phyloP scores from a whole-genome alignment of 2,329 filamentous ascomycete genomes.

The Penicillium sp. region DNA sequence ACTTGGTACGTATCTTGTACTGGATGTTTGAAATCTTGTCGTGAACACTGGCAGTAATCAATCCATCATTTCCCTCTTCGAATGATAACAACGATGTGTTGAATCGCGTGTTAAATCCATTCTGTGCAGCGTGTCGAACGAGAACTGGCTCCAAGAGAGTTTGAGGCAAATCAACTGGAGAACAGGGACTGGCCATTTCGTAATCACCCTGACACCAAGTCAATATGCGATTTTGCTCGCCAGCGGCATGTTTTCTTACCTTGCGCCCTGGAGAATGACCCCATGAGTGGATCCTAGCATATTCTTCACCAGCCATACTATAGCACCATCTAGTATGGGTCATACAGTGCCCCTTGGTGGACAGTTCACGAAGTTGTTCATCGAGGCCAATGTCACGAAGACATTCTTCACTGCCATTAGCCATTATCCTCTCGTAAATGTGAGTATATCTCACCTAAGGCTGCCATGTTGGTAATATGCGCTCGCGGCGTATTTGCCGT shows the following conservation, averaged over 20 bases:
- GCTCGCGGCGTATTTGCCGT: constrained; percentile 61
- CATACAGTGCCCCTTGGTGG: constrained; percentile 47
- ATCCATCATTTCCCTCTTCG: constrained; percentile 27
- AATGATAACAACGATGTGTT: constrained; percentile 44
- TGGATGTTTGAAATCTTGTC: constrained; percentile 39
- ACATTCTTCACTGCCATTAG: constrained; percentile 48
- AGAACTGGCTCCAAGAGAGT: constrained; percentile 53
- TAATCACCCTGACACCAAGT: constrained; percentile 50
- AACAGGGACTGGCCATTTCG: constrained; percentile 46
- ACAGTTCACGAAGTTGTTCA: constrained; percentile 39
- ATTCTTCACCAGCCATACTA: constrained; percentile 57
- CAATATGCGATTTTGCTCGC: constrained; percentile 39
- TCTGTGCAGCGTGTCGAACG: constrained; percentile 42
- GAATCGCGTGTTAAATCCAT: constrained; percentile 48
- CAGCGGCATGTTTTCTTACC: too few relatives aligned
- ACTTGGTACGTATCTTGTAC: constrained; percentile 55
- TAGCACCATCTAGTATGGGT: constrained; percentile 56
- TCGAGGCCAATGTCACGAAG: constrained; percentile 56
- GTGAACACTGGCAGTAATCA: constrained; percentile 31
- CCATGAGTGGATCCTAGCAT: constrained; percentile 54
- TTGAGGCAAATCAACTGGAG: constrained; percentile 49
- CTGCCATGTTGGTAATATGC: constrained; percentile 63
- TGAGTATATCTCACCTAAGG: constrained; percentile 36
- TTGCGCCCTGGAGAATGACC: constrained; percentile 55
- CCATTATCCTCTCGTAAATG: too few relatives aligned